These are phyloP conservation scores for Chlamydomonas sphaeroides DNA, from an alignment of 139 green algal genomes.

Conservation along the genomic window DNA sequence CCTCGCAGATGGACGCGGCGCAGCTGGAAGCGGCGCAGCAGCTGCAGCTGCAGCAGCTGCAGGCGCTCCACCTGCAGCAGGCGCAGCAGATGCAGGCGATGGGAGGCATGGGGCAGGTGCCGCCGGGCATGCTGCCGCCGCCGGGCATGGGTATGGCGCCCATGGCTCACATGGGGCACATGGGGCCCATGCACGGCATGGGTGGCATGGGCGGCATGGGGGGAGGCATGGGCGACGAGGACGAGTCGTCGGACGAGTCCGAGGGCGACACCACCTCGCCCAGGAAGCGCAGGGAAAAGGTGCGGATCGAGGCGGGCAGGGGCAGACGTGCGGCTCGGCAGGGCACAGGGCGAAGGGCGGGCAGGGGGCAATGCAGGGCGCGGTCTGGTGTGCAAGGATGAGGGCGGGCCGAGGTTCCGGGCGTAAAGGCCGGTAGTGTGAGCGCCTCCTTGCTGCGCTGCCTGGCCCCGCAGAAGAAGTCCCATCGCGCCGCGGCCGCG, in stretches of 20 bases:
- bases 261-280: slow-evolving; percentile 15
- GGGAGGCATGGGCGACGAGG: slow-evolving; percentile 1
- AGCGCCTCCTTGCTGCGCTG: no score
- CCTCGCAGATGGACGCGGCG: neutral
- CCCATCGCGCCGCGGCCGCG: neutral
- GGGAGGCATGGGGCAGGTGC: neutral
- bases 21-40: neutral
- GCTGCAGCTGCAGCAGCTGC: neutral
- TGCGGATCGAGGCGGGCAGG: neutral
- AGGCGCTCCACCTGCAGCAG: slow-evolving; percentile 8
- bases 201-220: neutral
- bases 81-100: slow-evolving; percentile 24
- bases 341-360: no score
- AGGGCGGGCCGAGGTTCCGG: no score
- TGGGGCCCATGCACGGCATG: neutral
- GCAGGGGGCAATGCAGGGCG: no score
- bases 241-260: slow-evolving; percentile 21
- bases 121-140: neutral
- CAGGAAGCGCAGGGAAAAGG: slow-evolving; percentile 32
- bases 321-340: no score
- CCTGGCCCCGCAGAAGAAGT: slow-evolving; percentile 16
- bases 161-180: neutral
- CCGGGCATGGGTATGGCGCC: neutral
- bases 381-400: no score
- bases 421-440: no score